Base-by-base conservation (phyloP, 2,329 filamentous ascomycete species). In the Cucurbitaria berberidis region DNA sequence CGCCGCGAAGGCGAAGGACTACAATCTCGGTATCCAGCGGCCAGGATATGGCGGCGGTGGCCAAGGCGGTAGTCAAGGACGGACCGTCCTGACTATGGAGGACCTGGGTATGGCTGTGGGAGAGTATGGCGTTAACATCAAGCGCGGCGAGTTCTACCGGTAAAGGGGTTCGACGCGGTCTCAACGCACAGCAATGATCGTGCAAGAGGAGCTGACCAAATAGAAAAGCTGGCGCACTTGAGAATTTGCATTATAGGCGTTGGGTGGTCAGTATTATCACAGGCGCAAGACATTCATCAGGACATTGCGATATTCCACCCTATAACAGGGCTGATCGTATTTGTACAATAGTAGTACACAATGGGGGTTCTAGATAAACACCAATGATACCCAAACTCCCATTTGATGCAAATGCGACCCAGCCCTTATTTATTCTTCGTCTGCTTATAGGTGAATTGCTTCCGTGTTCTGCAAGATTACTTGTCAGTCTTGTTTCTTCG, bases 31-130 rank as follows among this genome's bases (percentile, higher is more conserved):
- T 29, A 78, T 78, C 13, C 79, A 79, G 55, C 69, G 80, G 42
- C 77, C 79, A 10, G 79, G 85, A 63, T 72, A 78, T 89, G 60
- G 91, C 15, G 95, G 93, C 59, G 93, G 93, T 64, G 93, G 93
- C 0, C 90, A 92, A 68, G 92, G 93, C 24, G 90, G 91, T 1
- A 90, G 87, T 49, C 91, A 96, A 78, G 96, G 96, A 60, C 84
- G 92, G 59, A 97, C 95, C 16, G 93, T 99, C 49, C 81, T 99
- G 57, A 98, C 95, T 0, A 98, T 99, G 95, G 95, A 99, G 78
- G 95, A 99, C 75, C 76, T 99, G 67, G 95, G 95, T 15, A 98
- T 98, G 92, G 95, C 95, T 1, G 93, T 98, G 26, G 90, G 90
- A 27, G 95, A 99, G 81, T 99, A 98, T 73, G 95, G 95, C 1